Conservation (phyloP, 83 land plant genomes). For the Picea abies region DNA sequence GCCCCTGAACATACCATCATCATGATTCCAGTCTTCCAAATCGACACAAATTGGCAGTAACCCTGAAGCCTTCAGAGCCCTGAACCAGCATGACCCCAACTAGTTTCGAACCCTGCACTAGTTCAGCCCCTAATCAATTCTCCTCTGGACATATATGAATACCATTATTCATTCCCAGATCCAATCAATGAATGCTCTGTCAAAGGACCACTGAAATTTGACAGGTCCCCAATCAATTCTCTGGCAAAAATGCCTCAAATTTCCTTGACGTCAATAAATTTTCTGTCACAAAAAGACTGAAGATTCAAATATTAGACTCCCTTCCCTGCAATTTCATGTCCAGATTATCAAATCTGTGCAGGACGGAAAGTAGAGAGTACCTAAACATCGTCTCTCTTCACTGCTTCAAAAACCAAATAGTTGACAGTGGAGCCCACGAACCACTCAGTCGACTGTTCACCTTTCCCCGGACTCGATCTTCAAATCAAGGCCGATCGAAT, state of each 20-base stretch:
- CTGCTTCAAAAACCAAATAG: background rate
- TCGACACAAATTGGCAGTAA: background rate
- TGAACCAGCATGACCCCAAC: background rate
- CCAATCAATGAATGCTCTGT: too few species aligned
- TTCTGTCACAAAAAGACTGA: too few species aligned
- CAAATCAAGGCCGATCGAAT: too few species aligned
- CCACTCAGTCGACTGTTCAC: background rate
- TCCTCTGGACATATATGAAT: background rate
- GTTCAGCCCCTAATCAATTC: background rate
- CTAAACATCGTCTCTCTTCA: background rate
- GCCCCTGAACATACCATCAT: background rate
- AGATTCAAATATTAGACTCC: too few species aligned
- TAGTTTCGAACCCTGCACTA: background rate
- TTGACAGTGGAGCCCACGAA: conserved; percentile 6
- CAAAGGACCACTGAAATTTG: background rate
- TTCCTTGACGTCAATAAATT: background rate
- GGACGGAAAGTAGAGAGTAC: background rate
- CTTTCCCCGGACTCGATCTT: background rate
- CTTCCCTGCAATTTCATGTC: too few species aligned
- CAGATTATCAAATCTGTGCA: background rate
- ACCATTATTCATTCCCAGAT: too few species aligned
- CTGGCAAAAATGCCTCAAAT: background rate
- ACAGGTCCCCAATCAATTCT: background rate
- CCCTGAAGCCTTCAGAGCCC: background rate
- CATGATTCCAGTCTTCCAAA: background rate